phyloP scores from a whole-genome alignment of 805 yeast species.

The Kodamaea jinghongensis region DNA sequence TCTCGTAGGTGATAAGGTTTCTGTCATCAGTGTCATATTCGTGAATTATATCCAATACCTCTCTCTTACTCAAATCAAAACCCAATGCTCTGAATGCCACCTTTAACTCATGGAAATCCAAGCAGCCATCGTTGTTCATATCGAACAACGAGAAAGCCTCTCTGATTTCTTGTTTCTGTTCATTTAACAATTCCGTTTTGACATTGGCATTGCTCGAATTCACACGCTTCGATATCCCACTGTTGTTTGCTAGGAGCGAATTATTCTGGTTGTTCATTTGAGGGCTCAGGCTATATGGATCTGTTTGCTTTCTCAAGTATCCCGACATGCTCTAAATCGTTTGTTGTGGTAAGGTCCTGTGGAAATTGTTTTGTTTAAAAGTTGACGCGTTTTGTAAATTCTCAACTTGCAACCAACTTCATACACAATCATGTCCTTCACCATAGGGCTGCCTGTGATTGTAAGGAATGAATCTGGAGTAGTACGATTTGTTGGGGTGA shows the following conservation, averaged over 20 bases:
- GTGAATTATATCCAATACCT: constrained; percentile 70
- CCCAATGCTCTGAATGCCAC: constrained; percentile 94
- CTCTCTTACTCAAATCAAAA: constrained; percentile 74
- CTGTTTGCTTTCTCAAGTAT: constrained; percentile 7
- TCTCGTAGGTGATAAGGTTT: constrained; percentile 72
- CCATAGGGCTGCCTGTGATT: constrained; percentile 30
- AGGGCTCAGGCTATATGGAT: constrained; percentile 6
- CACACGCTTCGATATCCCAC: constrained; percentile 6
- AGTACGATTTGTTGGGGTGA: constrained; percentile 50
- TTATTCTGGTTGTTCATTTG: constrained; percentile 5
- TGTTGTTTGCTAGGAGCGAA: constrained; percentile 1
- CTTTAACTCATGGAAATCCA: constrained; percentile 91
- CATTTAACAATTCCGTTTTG: constrained; percentile 70
- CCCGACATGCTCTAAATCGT: no score
- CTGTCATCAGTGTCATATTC: constrained; percentile 79
- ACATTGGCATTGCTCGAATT: constrained; percentile 33
- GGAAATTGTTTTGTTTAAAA: not conserved
- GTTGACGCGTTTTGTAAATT: not conserved
- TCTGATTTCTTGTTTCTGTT: constrained; percentile 85
- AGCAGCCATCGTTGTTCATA: constrained; percentile 83
- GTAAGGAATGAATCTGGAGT: constrained; percentile 43
- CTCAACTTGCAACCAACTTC: not conserved
- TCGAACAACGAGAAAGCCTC: constrained; percentile 93
- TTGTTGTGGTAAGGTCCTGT: constrained; percentile 1
- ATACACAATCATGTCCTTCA: not conserved